phyloP scores from a whole-genome alignment of 768 basidiomycete species.

The Leucocoprinus birnbaumii region DNA sequence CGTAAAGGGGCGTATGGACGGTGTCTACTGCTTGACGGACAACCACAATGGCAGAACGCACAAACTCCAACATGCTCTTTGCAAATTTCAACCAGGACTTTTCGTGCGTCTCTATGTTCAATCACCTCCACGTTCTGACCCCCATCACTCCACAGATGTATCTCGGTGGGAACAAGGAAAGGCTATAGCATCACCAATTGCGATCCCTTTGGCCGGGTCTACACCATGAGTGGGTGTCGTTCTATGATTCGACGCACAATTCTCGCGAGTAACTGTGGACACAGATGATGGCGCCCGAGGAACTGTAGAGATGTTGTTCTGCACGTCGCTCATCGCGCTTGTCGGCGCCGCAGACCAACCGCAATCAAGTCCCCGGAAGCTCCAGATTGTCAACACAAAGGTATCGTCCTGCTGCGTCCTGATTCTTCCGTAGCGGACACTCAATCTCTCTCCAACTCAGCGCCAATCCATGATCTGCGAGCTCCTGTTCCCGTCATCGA shows the following conservation, averaged over 20 bases:
- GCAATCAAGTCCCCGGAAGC: slow-evolving; percentile 83
- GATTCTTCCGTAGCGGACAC: not conserved
- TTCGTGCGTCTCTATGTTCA: slow-evolving; percentile 53
- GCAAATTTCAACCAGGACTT: slow-evolving; percentile 99
- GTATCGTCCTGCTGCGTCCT: slow-evolving; percentile 36
- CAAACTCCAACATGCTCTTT: slow-evolving; percentile 60
- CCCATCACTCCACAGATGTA: slow-evolving; percentile 48
- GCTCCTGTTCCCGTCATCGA: slow-evolving; percentile 93
- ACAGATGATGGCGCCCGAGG: slow-evolving; percentile 91
- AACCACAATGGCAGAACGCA: slow-evolving; percentile 34
- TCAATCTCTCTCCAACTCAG: slow-evolving; percentile 33
- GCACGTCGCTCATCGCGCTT: slow-evolving; percentile 94
- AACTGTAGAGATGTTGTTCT: slow-evolving; percentile 99
- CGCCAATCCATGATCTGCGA: slow-evolving; percentile 99
- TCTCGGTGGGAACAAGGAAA: slow-evolving; percentile 92
- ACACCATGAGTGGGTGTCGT: slow-evolving; percentile 76
- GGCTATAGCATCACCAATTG: slow-evolving; percentile 98
- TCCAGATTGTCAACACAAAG: slow-evolving; percentile 99
- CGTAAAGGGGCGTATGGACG: not conserved
- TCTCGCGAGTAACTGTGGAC: not conserved
- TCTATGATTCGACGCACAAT: not conserved
- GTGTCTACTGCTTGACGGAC: not conserved
- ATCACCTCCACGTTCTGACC: not conserved
- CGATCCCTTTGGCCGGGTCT: slow-evolving; percentile 95
- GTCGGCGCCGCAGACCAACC: slow-evolving; percentile 96